phyloP scores from a whole-genome alignment of 371 early-diverging fungal species.

The Mortierella sp. region DNA sequence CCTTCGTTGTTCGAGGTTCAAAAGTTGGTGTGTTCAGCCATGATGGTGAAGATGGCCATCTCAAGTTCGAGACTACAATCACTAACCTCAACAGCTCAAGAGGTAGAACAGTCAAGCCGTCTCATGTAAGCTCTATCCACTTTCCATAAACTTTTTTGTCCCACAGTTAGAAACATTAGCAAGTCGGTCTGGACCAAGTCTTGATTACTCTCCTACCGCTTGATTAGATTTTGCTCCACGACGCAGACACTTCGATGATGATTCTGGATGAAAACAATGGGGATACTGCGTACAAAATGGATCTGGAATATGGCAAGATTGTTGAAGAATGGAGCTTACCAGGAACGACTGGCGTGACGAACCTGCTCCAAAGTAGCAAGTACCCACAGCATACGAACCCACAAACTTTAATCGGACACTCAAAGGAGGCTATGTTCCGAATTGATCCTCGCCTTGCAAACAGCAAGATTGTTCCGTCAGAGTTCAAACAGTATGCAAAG shows the following conservation, averaged over 20 bases:
- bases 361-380: conserved; percentile 79
- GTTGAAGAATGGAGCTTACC: conserved; percentile 86
- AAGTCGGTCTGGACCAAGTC: too few relatives aligned
- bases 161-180: too few relatives aligned
- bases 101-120: conserved; percentile 62
- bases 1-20: conserved; percentile 88
- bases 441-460: conserved; percentile 86
- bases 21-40: conserved; percentile 87
- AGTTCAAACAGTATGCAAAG: conserved; percentile 69
- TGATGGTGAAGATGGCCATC: conserved; percentile 63
- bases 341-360: conserved; percentile 47
- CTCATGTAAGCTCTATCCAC: conserved; percentile 49
- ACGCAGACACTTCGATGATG: conserved; percentile 77
- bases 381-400: conserved; percentile 71
- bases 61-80: conserved; percentile 80
- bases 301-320: conserved; percentile 88
- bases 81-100: conserved; percentile 58
- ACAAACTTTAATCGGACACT: conserved; percentile 80
- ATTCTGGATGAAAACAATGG: conserved; percentile 68
- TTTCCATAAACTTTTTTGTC: too few relatives aligned
- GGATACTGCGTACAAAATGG: conserved; percentile 80
- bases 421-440: conserved; percentile 81
- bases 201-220: not conserved
- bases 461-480: conserved; percentile 66
- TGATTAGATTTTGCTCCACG: conserved; percentile 69